Conservation (phyloP, 495 filamentous ascomycete species). For the Penicillium malachiteum region DNA sequence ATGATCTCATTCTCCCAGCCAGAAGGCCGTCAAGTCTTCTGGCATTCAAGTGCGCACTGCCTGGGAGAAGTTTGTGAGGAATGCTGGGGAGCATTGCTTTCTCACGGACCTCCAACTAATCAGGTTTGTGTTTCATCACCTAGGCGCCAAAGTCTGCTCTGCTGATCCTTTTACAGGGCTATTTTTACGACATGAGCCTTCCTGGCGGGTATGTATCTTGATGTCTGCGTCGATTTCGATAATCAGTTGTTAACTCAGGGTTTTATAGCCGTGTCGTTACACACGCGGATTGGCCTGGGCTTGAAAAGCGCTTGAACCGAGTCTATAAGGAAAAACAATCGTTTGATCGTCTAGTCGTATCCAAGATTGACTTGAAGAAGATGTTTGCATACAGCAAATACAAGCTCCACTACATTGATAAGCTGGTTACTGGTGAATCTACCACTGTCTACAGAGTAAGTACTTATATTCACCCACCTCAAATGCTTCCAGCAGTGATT, state of each 20-base stretch:
- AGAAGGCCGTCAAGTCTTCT: slow-evolving; percentile 82
- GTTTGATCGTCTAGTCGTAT: slow-evolving; percentile 85
- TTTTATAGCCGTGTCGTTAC: slow-evolving; percentile 59
- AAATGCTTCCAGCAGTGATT: too few relatives aligned
- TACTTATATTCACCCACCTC: too few relatives aligned
- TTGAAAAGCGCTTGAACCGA: slow-evolving; percentile 71
- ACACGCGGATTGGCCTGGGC: slow-evolving; percentile 70
- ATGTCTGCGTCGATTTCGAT: background rate
- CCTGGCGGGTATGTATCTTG: slow-evolving; percentile 53
- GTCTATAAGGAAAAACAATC: slow-evolving; percentile 95
- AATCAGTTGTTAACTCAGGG: too few relatives aligned
- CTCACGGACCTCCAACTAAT: slow-evolving; percentile 87
- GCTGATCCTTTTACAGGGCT: slow-evolving; percentile 49
- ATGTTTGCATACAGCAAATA: slow-evolving; percentile 97
- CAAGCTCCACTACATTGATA: slow-evolving; percentile 93
- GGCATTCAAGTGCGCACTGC: slow-evolving; percentile 90
- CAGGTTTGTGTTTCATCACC: slow-evolving; percentile 31
- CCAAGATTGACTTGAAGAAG: slow-evolving; percentile 85
- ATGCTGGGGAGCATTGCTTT: slow-evolving; percentile 84
- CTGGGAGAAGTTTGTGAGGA: slow-evolving; percentile 95
- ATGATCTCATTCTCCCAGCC: slow-evolving; percentile 81
- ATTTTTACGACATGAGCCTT: slow-evolving; percentile 97
- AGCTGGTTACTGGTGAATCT: slow-evolving; percentile 85
- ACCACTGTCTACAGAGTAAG: slow-evolving; percentile 99
- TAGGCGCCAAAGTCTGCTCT: too few relatives aligned